Evolutionary conservation across 139 green algal genomes (phyloP).

Genomic region (Nannochloris sp.): DNA sequence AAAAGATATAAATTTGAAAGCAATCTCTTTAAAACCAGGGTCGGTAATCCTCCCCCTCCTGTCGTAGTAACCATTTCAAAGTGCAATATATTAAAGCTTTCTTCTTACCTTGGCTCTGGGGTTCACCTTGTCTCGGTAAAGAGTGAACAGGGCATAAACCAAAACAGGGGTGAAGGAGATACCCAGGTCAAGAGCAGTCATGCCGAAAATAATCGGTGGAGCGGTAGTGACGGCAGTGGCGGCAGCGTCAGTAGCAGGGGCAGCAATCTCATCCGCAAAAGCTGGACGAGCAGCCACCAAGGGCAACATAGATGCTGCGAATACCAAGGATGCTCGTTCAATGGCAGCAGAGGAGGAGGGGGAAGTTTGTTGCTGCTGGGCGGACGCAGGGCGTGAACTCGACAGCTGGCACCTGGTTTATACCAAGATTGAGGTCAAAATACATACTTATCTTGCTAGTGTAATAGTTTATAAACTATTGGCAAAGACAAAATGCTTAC

Average conservation of each 20-base stretch:
- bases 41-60: neutral
- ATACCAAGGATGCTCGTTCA: neutral
- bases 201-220: neutral
- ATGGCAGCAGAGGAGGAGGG: neutral
- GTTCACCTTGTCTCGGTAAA: constrained; percentile 14
- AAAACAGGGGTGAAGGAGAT: constrained; percentile 5
- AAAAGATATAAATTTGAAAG: neutral
- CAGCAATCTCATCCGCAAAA: constrained; percentile 4
- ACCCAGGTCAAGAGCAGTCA: neutral
- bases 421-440: neutral
- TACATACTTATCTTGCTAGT: no score
- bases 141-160: constrained; percentile 14
- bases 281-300: neutral
- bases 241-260: neutral
- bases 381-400: neutral
- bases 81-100: neutral
- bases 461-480: neutral
- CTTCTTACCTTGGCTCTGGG: constrained; percentile 15
- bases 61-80: neutral
- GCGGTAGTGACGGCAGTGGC: neutral
- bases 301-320: neutral
- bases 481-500: neutral
- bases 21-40: neutral
- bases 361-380: neutral
- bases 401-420: neutral